Evolutionary conservation across 2,329 filamentous ascomycete genomes (phyloP).

Genomic region (Lecanicillium sp.): DNA sequence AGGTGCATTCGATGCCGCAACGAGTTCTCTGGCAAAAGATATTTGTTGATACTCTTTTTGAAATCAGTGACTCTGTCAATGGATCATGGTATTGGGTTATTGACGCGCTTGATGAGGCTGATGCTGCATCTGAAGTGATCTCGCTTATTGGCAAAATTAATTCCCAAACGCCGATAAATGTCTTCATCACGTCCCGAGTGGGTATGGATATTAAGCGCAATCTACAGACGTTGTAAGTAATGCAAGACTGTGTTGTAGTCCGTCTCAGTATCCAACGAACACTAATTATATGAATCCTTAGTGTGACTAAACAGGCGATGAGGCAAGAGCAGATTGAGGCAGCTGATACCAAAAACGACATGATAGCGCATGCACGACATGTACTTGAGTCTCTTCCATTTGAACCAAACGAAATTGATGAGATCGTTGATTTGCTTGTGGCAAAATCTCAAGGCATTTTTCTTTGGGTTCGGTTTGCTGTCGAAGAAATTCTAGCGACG

Average conservation of each 20-base stretch:
- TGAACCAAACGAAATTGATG: background rate
- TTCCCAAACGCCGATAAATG: background rate
- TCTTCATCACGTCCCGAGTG: background rate
- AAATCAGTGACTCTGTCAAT: background rate
- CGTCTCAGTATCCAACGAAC: background rate
- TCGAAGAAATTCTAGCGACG: background rate
- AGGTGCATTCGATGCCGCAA: background rate
- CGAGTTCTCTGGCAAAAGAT: background rate
- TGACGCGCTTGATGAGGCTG: background rate
- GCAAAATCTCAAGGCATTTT: constrained; percentile 1
- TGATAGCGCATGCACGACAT: background rate
- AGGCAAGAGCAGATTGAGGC: background rate
- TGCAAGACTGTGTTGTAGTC: background rate
- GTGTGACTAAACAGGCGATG: background rate
- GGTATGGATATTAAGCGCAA: background rate
- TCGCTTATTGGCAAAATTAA: background rate
- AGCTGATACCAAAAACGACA: background rate
- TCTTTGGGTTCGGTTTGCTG: background rate
- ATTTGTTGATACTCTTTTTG: background rate
- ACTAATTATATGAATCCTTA: background rate
- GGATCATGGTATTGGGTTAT: background rate
- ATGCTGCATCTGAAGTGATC: background rate
- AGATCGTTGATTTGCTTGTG: background rate
- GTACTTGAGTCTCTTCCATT: constrained; percentile 1
- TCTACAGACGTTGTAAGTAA: background rate